Conservation (phyloP, 768 basidiomycete genomes). For the Termitomyces sp. region DNA sequence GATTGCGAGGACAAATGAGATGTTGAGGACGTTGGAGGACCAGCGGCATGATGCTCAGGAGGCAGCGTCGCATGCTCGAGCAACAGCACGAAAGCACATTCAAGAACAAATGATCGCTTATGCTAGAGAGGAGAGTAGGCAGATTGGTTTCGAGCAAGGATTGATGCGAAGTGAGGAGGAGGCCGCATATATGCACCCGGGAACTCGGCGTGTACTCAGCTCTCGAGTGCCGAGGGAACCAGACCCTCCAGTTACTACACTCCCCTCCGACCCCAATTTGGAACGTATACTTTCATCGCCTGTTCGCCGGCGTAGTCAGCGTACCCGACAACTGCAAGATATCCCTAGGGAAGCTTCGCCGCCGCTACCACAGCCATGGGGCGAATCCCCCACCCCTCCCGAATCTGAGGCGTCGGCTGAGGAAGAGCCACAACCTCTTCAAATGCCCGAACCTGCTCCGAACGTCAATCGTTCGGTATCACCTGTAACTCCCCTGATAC, state of each 20-base stretch:
- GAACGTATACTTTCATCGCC: constrained; percentile 8
- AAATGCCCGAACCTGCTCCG: background rate
- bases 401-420: background rate
- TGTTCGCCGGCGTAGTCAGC: background rate
- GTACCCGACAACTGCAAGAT: background rate
- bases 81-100: constrained; percentile 45
- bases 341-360: background rate
- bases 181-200: constrained; percentile 4
- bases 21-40: constrained; percentile 42
- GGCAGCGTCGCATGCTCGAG: constrained; percentile 47
- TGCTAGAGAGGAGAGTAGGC: constrained; percentile 59
- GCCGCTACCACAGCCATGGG: background rate
- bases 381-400: background rate
- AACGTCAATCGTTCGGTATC: constrained; percentile 7
- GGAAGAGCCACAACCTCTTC: background rate
- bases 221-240: background rate
- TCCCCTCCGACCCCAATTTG: background rate
- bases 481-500: constrained; percentile 20
- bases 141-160: constrained; percentile 47
- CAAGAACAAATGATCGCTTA: constrained; percentile 47
- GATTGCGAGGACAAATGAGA: constrained; percentile 48
- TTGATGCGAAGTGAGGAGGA: constrained; percentile 34
- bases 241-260: background rate
- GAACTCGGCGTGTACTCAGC: background rate
- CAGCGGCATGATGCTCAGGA: constrained; percentile 58